A percentile compares a stretch with the other conserved stretches of the same genome.
Conservation (phyloP, 1,284 basidiomycete genomes). For the Anthracocystis setariae region DNA sequence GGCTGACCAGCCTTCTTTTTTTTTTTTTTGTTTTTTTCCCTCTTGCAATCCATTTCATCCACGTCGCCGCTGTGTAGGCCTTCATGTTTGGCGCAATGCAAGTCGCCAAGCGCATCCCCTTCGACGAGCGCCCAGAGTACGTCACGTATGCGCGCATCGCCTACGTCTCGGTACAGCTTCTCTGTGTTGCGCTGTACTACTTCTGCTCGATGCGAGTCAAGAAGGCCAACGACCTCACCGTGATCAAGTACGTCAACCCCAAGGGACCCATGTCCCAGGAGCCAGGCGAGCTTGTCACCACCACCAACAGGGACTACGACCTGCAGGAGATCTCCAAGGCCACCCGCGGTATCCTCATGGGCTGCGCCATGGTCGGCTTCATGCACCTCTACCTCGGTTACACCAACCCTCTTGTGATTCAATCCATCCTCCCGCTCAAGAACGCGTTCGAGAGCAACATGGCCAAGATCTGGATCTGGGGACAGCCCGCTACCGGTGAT, state of each 20-base stretch:
- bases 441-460: slow-evolving; percentile 67
- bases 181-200: slow-evolving; percentile 80
- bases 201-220: slow-evolving; percentile 77
- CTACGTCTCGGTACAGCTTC: slow-evolving; percentile 80
- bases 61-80: slow-evolving; percentile 10
- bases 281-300: slow-evolving; percentile 84
- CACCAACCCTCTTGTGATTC: slow-evolving; percentile 67
- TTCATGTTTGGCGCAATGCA: slow-evolving; percentile 67
- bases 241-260: slow-evolving; percentile 83
- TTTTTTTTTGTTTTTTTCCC: no score
- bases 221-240: slow-evolving; percentile 92
- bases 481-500: slow-evolving; percentile 77
- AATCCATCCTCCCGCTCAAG: slow-evolving; percentile 66
- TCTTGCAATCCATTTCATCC: no score
- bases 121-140: slow-evolving; percentile 82
- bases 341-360: slow-evolving; percentile 72
- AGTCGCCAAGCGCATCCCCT: slow-evolving; percentile 88
- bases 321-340: slow-evolving; percentile 85
- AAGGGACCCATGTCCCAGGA: slow-evolving; percentile 72
- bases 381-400: slow-evolving; percentile 68
- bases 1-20: no score
- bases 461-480: slow-evolving; percentile 67
- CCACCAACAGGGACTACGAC: slow-evolving; percentile 93
- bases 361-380: slow-evolving; percentile 66
- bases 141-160: slow-evolving; percentile 84